phyloP scores from a whole-genome alignment of 352 stramenopile genomes.

The Pythium folliculosum region DNA sequence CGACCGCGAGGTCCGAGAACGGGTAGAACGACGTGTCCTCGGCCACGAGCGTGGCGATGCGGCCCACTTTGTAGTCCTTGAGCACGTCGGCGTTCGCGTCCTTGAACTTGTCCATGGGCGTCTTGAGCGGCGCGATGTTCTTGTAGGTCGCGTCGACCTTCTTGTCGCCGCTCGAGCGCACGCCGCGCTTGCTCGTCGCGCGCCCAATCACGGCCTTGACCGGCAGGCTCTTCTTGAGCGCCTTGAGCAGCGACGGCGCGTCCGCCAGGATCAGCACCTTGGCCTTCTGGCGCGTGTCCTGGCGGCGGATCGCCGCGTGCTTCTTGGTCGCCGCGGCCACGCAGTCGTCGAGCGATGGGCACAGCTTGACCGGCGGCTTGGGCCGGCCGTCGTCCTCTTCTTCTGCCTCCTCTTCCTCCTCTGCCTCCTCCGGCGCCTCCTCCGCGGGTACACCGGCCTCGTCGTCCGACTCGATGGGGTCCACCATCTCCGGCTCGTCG shows the following conservation, averaged over 20 bases:
- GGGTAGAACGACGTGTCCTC: conserved; percentile 70
- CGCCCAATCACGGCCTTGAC: conserved; percentile 59
- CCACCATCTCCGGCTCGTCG: conserved; percentile 23
- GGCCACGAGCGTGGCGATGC: conserved; percentile 58
- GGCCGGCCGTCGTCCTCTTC: conserved; percentile 21
- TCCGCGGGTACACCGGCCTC: conserved; percentile 19
- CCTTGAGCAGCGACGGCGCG: conserved; percentile 52
- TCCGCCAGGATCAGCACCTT: conserved; percentile 70
- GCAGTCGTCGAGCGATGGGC: conserved; percentile 53
- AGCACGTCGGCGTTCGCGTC: conserved; percentile 62
- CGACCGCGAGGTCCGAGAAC: conserved; percentile 51
- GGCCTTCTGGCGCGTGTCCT: conserved; percentile 63
- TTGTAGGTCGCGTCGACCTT: conserved; percentile 56
- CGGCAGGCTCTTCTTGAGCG: conserved; percentile 57
- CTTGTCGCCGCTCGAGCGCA: conserved; percentile 53
- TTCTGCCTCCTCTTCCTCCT: conserved; percentile 31
- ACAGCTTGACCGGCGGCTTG: conserved; percentile 47
- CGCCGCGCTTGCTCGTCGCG: conserved; percentile 52
- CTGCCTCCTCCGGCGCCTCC: conserved; percentile 18
- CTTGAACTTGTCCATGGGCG: conserved; percentile 67
- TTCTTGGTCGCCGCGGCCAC: conserved; percentile 38
- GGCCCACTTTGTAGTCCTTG: conserved; percentile 60
- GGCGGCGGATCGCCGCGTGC: conserved; percentile 54
- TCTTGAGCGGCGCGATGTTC: conserved; percentile 69
- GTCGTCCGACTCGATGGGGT: conserved; percentile 27